Conservation (phyloP, 2,329 filamentous ascomycete genomes). For the Apiospora saccharicola region DNA sequence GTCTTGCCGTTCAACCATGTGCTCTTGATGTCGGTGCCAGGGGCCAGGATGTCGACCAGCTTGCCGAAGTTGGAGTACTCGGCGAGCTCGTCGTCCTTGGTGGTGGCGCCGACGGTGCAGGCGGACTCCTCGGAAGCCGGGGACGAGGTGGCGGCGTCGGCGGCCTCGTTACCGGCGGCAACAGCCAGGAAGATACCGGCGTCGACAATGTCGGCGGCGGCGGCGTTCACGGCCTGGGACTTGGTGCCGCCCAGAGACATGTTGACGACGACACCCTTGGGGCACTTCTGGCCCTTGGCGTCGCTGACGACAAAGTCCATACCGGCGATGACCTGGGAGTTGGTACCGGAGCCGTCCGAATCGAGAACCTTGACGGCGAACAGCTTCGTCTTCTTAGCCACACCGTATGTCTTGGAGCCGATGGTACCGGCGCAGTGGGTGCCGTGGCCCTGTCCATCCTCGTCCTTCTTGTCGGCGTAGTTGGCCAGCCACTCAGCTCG, state of each 20-base stretch:
- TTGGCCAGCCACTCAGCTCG: slow-evolving; percentile 47
- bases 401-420: slow-evolving; percentile 52
- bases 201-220: slow-evolving; percentile 53
- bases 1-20: slow-evolving; percentile 52
- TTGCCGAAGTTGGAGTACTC: slow-evolving; percentile 53
- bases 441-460: slow-evolving; percentile 51
- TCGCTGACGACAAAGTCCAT: slow-evolving; percentile 52
- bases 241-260: slow-evolving; percentile 63
- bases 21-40: slow-evolving; percentile 55
- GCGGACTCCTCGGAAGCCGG: slow-evolving; percentile 56
- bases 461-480: slow-evolving; percentile 44
- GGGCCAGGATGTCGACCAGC: slow-evolving; percentile 59
- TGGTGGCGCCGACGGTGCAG: slow-evolving; percentile 61
- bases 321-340: slow-evolving; percentile 52
- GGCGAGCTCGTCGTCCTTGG: slow-evolving; percentile 36
- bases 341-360: slow-evolving; percentile 46
- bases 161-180: slow-evolving; percentile 60
- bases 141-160: slow-evolving; percentile 52
- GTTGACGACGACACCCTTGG: slow-evolving; percentile 57
- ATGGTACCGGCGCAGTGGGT: slow-evolving; percentile 57
- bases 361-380: slow-evolving; percentile 57
- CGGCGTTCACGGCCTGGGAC: slow-evolving; percentile 57
- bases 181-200: slow-evolving; percentile 61
- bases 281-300: slow-evolving; percentile 44
- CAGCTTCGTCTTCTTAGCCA: slow-evolving; percentile 51